phyloP scores from a whole-genome alignment of 257 asterid genomes.

The Mentha longifolia region DNA sequence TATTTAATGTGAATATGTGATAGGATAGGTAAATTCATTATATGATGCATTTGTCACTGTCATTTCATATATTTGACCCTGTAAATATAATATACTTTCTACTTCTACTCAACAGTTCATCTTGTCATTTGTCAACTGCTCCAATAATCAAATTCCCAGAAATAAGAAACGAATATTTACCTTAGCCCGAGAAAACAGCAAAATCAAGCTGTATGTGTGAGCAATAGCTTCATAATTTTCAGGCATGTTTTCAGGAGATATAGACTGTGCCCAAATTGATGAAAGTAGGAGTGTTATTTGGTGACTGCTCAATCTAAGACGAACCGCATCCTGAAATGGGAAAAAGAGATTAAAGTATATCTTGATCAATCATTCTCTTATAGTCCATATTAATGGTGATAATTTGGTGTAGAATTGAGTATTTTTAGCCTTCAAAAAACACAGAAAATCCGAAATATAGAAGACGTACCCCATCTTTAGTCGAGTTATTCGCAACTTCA shows the following conservation, averaged over 20 bases:
- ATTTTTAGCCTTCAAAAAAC: no score
- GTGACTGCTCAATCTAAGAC: conserved; percentile 92
- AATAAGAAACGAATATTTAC: conserved; percentile 37
- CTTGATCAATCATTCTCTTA: no score
- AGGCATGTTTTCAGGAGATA: conserved; percentile 82
- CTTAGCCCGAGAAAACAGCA: conserved; percentile 91
- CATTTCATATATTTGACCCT: neutral
- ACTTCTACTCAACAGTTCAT: neutral
- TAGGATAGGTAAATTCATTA: no score
- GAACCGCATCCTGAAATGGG: conserved; percentile 62
- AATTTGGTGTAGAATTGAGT: no score
- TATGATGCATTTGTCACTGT: neutral
- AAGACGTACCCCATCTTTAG: conserved; percentile 55
- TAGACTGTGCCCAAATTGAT: conserved; percentile 84
- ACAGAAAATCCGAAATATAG: no score
- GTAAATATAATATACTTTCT: neutral
- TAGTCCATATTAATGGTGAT: no score
- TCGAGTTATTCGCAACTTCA: conserved; percentile 44
- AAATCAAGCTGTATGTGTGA: conserved; percentile 84
- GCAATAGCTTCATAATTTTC: conserved; percentile 96
- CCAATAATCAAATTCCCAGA: neutral
- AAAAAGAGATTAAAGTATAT: conserved; percentile 22
- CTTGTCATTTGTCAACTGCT: neutral
- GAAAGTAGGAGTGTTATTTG: conserved; percentile 82
- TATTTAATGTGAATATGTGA: no score